A percentile compares a stretch with the other conserved stretches of the same genome.
Evolutionary conservation across 2,329 filamentous ascomycete species (phyloP).

Genomic region (Paecilomyces niveus): DNA sequence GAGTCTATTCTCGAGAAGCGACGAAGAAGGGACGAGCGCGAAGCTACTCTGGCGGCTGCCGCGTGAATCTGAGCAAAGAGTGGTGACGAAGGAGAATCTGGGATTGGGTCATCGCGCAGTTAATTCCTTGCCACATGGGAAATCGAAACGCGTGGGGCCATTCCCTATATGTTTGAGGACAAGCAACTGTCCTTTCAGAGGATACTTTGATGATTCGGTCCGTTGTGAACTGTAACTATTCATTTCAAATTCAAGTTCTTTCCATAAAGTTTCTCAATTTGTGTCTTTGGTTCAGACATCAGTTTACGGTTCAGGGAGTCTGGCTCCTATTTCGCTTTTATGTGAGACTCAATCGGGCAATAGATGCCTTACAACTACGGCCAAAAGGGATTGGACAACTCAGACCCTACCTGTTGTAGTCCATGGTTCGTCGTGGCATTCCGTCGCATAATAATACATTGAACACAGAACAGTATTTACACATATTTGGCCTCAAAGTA

Average conservation of each 20-base stretch:
- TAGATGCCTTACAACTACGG: neutral
- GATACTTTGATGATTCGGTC: conserved; percentile 5
- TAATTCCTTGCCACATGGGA: neutral
- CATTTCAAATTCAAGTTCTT: neutral
- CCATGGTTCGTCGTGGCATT: neutral
- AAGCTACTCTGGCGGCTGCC: conserved; percentile 35
- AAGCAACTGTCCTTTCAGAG: neutral
- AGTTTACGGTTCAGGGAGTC: neutral
- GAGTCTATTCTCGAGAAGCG: conserved; percentile 81
- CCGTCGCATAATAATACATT: neutral
- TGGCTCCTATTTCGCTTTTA: neutral
- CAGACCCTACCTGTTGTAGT: neutral
- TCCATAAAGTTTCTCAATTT: neutral
- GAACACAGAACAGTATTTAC: neutral
- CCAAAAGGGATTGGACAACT: neutral
- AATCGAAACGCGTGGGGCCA: neutral
- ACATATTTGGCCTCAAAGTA: neutral
- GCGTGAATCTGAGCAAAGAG: conserved; percentile 19
- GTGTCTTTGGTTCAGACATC: neutral
- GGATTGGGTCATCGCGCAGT: neutral
- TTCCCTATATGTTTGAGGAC: neutral
- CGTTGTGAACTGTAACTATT: neutral
- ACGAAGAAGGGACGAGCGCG: conserved; percentile 63
- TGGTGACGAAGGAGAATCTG: neutral
- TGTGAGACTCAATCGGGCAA: neutral